Conservation (phyloP, 129 eudicot species). For the Lactuca saligna region DNA sequence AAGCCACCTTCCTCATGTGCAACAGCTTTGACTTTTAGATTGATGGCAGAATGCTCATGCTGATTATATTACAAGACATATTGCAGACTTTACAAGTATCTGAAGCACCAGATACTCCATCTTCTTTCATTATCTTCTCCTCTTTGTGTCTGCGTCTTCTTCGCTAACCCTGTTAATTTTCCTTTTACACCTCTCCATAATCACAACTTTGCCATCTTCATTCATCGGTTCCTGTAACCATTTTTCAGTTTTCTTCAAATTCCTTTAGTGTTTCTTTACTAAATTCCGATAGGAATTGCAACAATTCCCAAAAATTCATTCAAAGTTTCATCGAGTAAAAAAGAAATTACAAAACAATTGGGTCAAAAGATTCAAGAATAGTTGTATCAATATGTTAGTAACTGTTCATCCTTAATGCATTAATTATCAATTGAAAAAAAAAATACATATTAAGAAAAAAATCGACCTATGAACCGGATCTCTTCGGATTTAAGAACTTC, state of each 20-base stretch:
- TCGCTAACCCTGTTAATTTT: not conserved
- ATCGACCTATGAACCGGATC: too few relatives aligned
- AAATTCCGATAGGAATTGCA: not conserved
- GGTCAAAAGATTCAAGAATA: too few relatives aligned
- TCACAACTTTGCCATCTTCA: slow-evolving; percentile 6
- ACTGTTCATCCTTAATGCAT: not conserved
- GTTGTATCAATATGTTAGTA: not conserved
- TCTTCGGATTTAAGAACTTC: too few relatives aligned
- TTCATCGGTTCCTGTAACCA: not conserved
- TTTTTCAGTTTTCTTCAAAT: slow-evolving; percentile 9
- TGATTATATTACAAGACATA: slow-evolving; percentile 29
- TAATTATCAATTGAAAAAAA: too few relatives aligned
- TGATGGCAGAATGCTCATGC: slow-evolving; percentile 33
- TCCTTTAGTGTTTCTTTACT: not conserved
- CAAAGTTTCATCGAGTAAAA: too few relatives aligned
- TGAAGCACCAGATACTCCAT: slow-evolving; percentile 17
- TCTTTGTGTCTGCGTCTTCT: slow-evolving; percentile 32
- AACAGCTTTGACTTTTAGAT: slow-evolving; percentile 4
- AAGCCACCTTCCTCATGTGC: too few relatives aligned
- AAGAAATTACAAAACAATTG: too few relatives aligned
- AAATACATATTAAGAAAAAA: too few relatives aligned
- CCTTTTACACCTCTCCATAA: slow-evolving; percentile 13
- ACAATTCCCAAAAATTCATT: slow-evolving; percentile 5
- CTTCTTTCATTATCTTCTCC: slow-evolving; percentile 29
- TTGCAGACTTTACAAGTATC: slow-evolving; percentile 33